Conservation (phyloP, 2,329 filamentous ascomycete species). For the Colletotrichum sp. region DNA sequence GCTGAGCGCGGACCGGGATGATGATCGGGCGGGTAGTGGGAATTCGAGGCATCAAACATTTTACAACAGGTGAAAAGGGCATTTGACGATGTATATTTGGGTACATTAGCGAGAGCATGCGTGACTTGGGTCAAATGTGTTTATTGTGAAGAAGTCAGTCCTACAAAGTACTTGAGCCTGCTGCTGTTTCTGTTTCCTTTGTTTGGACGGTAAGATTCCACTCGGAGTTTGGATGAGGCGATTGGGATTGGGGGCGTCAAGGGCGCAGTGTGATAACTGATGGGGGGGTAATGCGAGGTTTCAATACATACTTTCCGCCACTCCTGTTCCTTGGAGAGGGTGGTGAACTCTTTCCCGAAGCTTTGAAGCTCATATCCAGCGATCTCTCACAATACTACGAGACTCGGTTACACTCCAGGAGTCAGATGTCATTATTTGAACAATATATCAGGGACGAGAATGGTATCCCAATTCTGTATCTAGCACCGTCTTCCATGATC, state of each 20-base stretch:
- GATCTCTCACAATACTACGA: too few species aligned
- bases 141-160: not conserved
- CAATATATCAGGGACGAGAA: too few species aligned
- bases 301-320: too few species aligned
- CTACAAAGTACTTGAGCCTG: not conserved
- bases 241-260: not conserved
- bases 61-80: conserved; percentile 4
- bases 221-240: not conserved
- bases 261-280: too few species aligned
- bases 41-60: conserved; percentile 11
- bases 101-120: not conserved
- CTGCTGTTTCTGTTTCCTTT: not conserved
- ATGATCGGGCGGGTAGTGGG: not conserved
- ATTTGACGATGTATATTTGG: not conserved
- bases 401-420: too few species aligned
- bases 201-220: not conserved
- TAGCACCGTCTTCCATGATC: too few species aligned
- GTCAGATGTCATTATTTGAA: too few species aligned
- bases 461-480: too few species aligned
- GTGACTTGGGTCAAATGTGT: not conserved
- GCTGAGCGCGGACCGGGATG: conserved; percentile 4
- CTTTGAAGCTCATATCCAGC: too few species aligned
- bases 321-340: too few species aligned
- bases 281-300: too few species aligned
- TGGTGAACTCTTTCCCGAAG: too few species aligned